Base-by-base conservation (phyloP, 2,329 filamentous ascomycete species). In the Microcyclosporella mali region DNA sequence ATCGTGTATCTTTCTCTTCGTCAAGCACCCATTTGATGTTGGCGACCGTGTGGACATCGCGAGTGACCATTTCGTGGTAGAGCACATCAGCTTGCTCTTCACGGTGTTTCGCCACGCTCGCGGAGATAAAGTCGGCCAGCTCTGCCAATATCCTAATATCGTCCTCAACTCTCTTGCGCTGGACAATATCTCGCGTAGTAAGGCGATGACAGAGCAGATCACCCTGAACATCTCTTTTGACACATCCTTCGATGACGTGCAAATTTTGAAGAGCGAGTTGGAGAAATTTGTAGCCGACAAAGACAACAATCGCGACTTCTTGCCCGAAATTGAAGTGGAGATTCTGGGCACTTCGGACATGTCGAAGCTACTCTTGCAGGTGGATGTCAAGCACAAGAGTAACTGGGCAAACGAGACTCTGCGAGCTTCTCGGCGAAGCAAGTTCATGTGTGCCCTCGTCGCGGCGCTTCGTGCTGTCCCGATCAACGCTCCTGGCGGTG, bases 1-100 rank as follows among this genome's bases (percentile, higher is more conserved):
- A 59, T 95, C 89, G 29, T 97, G 90, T 71, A 95, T 98, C 59
- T 98, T 98, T 72, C 72, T 98, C 1, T 98, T 98, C 59, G 88
- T 97, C 71, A 98, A 98, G 72, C 92, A 98, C 64, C 90, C 92
- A 0, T 97, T 85, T 64, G 92, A 98, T 62, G 88, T 97, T 16
- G 89, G 90, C 48, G 92, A 98, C 64, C 83, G 92, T 18, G 86
- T 97, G 33, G 88, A 95, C 57, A 84, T 97, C 51, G 47, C 42
- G 8, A 69, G 70, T 46, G 75, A 82, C 52, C 75, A 81, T 55
- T 80, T 94, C 55, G 74, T 88, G 3, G 92, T 98, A 9, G 88
- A 97, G 66, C 86, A 89, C 63, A 97, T 97, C 56, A 95, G 89
- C 2, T 77, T 98, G 21, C 75, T 98, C 3, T 97, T 88, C 71